A percentile compares a stretch with the other conserved stretches of the same genome.
Conservation (phyloP, 148 eudicot genomes). For the Chenopodium album region DNA sequence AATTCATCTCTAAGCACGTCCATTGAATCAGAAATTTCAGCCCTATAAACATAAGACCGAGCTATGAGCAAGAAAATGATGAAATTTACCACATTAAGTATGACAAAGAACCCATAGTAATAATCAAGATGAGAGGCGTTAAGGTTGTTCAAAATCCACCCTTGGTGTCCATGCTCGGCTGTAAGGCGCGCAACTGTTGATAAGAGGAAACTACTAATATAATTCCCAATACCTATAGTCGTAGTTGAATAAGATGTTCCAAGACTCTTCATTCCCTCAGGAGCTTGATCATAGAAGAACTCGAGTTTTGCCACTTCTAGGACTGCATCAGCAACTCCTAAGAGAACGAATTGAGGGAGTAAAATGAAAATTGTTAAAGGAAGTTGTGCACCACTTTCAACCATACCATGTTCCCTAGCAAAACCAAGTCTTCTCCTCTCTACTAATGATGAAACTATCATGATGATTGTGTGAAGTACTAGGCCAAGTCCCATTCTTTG, state of each 20-base stretch:
- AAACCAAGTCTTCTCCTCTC: conserved; percentile 53
- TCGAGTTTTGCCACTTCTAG: conserved; percentile 71
- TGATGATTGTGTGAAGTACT: conserved; percentile 48
- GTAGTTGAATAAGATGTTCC: conserved; percentile 72
- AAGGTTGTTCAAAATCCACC: conserved; percentile 78
- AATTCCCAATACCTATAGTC: conserved; percentile 60
- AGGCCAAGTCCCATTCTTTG: conserved; percentile 82
- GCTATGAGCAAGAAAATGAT: conserved; percentile 46
- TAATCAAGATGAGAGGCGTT: conserved; percentile 76
- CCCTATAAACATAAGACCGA: conserved; percentile 59
- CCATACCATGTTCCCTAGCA: conserved; percentile 49
- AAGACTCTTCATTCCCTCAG: conserved; percentile 79
- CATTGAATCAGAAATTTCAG: conserved; percentile 58
- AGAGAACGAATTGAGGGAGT: conserved; percentile 65
- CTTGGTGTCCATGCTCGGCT: conserved; percentile 42
- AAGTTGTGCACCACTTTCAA: conserved; percentile 47
- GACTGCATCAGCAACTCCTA: conserved; percentile 73
- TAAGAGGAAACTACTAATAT: conserved; percentile 61
- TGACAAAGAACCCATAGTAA: conserved; percentile 59
- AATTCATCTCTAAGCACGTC: conserved; percentile 46
- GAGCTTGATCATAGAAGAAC: conserved; percentile 87
- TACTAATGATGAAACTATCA: conserved; percentile 40
- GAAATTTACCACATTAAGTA: conserved; percentile 56
- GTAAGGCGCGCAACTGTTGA: conserved; percentile 54
- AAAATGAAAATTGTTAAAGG: conserved; percentile 61